Percentiles rank a stretch among this genome's conserved stretches.
Conservation (phyloP, 768 basidiomycete species). For the Mycena albidolilacea region DNA sequence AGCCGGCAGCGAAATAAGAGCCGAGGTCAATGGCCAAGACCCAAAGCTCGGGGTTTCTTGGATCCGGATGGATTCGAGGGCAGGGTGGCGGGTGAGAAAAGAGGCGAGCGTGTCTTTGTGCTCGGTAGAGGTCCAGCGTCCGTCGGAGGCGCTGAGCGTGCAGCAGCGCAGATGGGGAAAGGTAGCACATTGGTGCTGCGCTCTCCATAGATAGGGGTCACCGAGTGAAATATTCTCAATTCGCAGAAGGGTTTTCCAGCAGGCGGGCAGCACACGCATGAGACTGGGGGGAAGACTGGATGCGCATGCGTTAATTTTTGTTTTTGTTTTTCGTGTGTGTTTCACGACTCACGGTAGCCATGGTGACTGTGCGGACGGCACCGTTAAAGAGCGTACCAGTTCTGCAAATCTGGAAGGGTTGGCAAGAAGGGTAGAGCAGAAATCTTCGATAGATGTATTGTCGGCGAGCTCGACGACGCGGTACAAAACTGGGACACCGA, state of each 20-base stretch:
- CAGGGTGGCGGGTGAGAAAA: not conserved
- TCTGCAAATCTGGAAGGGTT: not conserved
- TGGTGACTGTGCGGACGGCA: no score
- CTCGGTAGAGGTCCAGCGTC: not conserved
- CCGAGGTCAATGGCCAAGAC: not conserved
- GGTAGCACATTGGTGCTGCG: no score
- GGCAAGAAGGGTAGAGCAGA: not conserved
- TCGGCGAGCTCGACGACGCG: not conserved
- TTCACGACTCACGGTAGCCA: no score
- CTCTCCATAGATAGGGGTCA: no score
- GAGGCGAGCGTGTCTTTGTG: not conserved
- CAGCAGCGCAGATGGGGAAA: not conserved
- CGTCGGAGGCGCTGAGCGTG: not conserved
- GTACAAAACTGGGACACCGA: not conserved
- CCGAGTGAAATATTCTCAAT: no score
- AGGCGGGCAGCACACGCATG: no score
- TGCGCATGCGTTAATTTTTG: no score
- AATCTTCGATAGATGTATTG: not conserved
- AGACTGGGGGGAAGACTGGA: no score
- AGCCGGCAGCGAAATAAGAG: not conserved
- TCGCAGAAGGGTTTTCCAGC: no score
- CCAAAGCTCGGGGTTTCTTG: no score
- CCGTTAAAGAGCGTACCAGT: not conserved
- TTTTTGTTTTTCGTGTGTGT: no score
- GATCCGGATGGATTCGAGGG: not conserved